A percentile compares a stretch with the other conserved stretches of the same genome.
Conservation (phyloP, 495 filamentous ascomycete species). For the Penicillium nucicola region DNA sequence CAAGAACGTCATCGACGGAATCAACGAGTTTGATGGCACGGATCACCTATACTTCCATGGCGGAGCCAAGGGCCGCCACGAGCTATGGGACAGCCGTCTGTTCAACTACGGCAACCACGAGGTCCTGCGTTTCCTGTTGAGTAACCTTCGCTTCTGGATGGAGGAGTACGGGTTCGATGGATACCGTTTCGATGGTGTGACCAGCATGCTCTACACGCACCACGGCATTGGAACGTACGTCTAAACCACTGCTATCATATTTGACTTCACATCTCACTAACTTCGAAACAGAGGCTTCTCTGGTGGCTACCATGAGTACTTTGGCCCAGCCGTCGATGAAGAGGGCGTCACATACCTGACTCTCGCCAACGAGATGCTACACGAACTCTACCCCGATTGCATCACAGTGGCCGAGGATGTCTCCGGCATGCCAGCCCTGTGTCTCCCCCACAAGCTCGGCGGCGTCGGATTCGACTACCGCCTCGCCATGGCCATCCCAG, state of each 20-base stretch:
- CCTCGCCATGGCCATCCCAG: slow-evolving; percentile 95
- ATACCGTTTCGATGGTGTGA: slow-evolving; percentile 97
- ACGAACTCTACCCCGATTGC: slow-evolving; percentile 75
- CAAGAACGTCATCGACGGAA: slow-evolving; percentile 90
- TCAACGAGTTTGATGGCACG: slow-evolving; percentile 92
- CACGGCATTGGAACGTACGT: slow-evolving; percentile 98
- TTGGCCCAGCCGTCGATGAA: slow-evolving; percentile 87
- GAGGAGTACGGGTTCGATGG: slow-evolving; percentile 96
- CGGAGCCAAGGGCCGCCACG: slow-evolving; percentile 78
- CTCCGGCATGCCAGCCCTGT: slow-evolving; percentile 95
- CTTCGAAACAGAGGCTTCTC: slow-evolving; percentile 73
- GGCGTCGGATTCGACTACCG: slow-evolving; percentile 97
- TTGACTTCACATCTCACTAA: background rate
- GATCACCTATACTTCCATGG: slow-evolving; percentile 96
- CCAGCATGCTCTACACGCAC: slow-evolving; percentile 94
- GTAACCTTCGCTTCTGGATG: slow-evolving; percentile 98
- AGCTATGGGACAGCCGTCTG: slow-evolving; percentile 90
- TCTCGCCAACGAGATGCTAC: slow-evolving; percentile 95
- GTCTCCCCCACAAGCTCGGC: slow-evolving; percentile 77
- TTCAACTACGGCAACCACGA: slow-evolving; percentile 98
- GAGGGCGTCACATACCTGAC: slow-evolving; percentile 95
- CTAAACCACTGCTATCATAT: slow-evolving; percentile 2
- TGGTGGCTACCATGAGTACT: slow-evolving; percentile 98
- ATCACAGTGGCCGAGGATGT: slow-evolving; percentile 97
- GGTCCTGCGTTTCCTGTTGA: slow-evolving; percentile 88